Evolutionary conservation across 2,329 filamentous ascomycete species (phyloP).

Genomic region (Volutella citrinella): DNA sequence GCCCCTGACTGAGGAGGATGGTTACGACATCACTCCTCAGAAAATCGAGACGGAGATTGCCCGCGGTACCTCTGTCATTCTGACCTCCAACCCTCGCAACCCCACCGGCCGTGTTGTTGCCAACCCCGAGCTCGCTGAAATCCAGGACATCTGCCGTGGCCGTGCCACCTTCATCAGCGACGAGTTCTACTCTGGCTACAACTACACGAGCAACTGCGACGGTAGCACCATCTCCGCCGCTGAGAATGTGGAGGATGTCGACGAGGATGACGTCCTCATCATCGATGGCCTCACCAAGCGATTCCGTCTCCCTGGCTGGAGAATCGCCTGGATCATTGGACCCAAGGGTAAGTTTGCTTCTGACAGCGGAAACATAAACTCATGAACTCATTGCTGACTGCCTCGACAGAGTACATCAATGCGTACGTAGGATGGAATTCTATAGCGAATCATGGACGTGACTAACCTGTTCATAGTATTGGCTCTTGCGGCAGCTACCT

Average conservation of each 20-base stretch:
- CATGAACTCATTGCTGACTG: conserved; percentile 10
- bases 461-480: conserved; percentile 48
- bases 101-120: conserved; percentile 85
- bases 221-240: conserved; percentile 86
- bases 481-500: conserved; percentile 91
- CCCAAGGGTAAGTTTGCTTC: conserved; percentile 59
- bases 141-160: conserved; percentile 89
- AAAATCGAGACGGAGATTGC: conserved; percentile 91
- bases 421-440: conserved; percentile 63
- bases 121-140: conserved; percentile 81
- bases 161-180: conserved; percentile 91
- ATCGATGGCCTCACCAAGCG: conserved; percentile 96
- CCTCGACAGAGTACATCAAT: conserved; percentile 72
- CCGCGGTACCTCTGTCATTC: conserved; percentile 79
- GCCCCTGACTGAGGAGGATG: conserved; percentile 78
- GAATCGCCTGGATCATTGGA: conserved; percentile 92
- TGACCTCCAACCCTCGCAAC: conserved; percentile 94
- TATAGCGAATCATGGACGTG: too few relatives aligned
- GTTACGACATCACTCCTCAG: conserved; percentile 89
- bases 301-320: conserved; percentile 93
- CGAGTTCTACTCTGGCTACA: conserved; percentile 96
- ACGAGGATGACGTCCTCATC: conserved; percentile 87
- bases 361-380: neutral
- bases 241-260: conserved; percentile 84
- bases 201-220: conserved; percentile 90